These are phyloP conservation scores for Neurospora intermedia DNA, from an alignment of 495 filamentous ascomycete genomes.

Conservation along the genomic window DNA sequence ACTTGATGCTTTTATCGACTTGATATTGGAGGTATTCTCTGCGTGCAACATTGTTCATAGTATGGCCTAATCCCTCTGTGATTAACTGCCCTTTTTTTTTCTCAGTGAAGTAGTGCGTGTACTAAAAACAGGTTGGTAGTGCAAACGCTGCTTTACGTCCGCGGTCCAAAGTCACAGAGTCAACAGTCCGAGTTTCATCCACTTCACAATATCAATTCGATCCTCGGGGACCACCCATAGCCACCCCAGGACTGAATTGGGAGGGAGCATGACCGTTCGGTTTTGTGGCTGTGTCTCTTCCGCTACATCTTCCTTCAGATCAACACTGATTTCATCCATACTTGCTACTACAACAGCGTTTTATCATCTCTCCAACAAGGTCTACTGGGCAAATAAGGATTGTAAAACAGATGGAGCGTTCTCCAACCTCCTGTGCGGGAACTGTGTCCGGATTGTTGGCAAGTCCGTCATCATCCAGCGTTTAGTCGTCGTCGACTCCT, in stretches of 20 bases:
- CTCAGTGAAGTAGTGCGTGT: too few relatives aligned
- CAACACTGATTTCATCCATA: neutral
- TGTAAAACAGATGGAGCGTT: neutral
- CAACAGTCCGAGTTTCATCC: neutral
- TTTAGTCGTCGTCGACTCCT: accelerated
- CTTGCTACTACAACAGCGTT: neutral
- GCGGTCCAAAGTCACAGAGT: neutral
- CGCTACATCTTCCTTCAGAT: neutral
- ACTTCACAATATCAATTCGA: neutral
- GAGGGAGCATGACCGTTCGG: too few relatives aligned
- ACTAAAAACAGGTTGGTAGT: too few relatives aligned
- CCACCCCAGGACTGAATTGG: neutral
- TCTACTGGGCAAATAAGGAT: neutral
- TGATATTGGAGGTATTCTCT: too few relatives aligned
- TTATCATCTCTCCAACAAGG: neutral
- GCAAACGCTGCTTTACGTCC: too few relatives aligned
- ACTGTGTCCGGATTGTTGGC: neutral
- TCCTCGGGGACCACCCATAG: neutral
- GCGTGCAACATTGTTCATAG: too few relatives aligned
- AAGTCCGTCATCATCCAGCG: neutral
- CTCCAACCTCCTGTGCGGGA: neutral
- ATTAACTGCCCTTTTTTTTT: too few relatives aligned
- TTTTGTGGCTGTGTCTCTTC: neutral
- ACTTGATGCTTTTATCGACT: too few relatives aligned
- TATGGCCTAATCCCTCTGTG: too few relatives aligned